Evolutionary conservation across 805 yeast genomes (phyloP).

Genomic region (Peterozyma toletana): DNA sequence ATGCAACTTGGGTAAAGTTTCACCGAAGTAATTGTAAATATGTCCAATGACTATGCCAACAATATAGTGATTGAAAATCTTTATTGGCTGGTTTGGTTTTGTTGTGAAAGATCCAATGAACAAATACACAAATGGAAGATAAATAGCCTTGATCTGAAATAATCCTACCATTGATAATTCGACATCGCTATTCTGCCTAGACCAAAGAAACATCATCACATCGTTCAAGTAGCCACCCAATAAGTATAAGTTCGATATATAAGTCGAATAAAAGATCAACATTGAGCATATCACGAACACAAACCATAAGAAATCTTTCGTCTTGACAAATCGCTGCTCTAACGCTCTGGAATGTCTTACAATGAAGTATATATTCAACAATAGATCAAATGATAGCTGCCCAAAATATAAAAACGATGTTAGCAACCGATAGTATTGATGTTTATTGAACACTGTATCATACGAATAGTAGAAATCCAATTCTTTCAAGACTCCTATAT

Average conservation of each 20-base stretch:
- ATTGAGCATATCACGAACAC: slow-evolving; percentile 20
- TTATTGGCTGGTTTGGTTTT: slow-evolving; percentile 8
- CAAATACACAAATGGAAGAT: slow-evolving; percentile 32
- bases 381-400: slow-evolving; percentile 26
- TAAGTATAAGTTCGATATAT: slow-evolving; percentile 20
- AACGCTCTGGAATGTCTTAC: slow-evolving; percentile 30
- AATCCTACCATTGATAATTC: slow-evolving; percentile 33
- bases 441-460: slow-evolving; percentile 29
- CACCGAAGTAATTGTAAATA: slow-evolving; percentile 28
- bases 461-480: slow-evolving; percentile 25
- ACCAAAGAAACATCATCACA: slow-evolving; percentile 35
- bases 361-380: slow-evolving; percentile 26
- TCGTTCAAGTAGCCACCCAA: slow-evolving; percentile 31
- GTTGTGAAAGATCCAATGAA: slow-evolving; percentile 14
- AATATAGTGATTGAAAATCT: slow-evolving; percentile 17
- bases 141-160: slow-evolving; percentile 31
- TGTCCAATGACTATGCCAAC: slow-evolving; percentile 37
- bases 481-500: slow-evolving; percentile 23
- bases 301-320: slow-evolving; percentile 32
- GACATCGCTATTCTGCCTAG: slow-evolving; percentile 35
- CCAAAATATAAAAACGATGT: slow-evolving; percentile 33
- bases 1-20: slow-evolving; percentile 31
- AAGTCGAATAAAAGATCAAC: slow-evolving; percentile 23
- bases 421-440: slow-evolving; percentile 28
- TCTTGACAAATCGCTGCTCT: slow-evolving; percentile 23